Base-by-base conservation (phyloP, 1,139 yeast genomes). In the Candida dubliniensis region DNA sequence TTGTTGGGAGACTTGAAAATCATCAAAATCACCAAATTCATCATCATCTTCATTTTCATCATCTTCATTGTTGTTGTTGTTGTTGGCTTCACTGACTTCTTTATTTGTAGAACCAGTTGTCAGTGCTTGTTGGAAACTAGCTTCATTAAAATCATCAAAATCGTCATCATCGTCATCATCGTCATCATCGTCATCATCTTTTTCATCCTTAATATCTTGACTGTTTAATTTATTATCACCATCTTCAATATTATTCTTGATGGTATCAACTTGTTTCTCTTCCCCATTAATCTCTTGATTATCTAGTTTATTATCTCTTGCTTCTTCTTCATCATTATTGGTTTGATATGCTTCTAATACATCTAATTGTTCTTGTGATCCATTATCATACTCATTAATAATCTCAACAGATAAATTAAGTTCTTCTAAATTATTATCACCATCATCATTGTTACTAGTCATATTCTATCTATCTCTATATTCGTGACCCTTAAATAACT, bases 21-120 rank as follows among this genome's bases (percentile, higher is more conserved):
- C 49, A 29, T 43, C 52, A 34, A 49, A 47, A 24, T 49, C 52
- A 9, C 42, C 47, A 31, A 35, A 40, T 9, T 45, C 47, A 8
- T 42, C 44, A 15, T 46, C 40, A 26, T 44, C 42, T 30, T 42
- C 37, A 31, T 37, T 18, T 1, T 34, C 32, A 4, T 40, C 36
- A 13, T 30, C 31, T 4, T 24, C 34, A 9, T 44, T 45, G 31
- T 38, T 41, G 9, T 45, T 45, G 4, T 42, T 42, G 12, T 46
- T 38, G 23, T 44, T 40, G 31, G 40, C 37, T 24, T 37, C 18
- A 2, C 31, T 31, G 3, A 35, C 31, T 12, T 30, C 31, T 10
- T 24, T 24, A 8, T 36, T 12, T 14, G 24, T 15, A 11, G 24
- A n/a, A 14, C n/a, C 15, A 24, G 13, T 30, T 14, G 36, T 13